Evolutionary conservation across 106 monocot genomes (phyloP).

Genomic region (Dioscorea zingiberensis): DNA sequence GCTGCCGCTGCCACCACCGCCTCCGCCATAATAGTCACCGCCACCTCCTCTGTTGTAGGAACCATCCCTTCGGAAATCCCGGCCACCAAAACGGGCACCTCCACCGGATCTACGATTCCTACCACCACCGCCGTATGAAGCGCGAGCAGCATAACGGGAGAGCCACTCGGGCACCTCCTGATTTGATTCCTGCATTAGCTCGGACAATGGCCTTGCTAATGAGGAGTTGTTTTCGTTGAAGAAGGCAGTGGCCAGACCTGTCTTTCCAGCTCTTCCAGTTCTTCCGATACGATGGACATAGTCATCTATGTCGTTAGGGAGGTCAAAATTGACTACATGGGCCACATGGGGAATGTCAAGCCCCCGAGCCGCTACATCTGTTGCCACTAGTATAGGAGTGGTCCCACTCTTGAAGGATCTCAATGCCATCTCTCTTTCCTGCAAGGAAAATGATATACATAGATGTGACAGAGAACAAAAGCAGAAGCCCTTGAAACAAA

Average conservation of each 20-base stretch:
- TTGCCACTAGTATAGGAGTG: conserved; percentile 81
- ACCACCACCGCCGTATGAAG: conserved; percentile 45
- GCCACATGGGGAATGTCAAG: conserved; percentile 90
- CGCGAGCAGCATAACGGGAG: conserved; percentile 36
- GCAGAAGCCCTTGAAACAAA: too few species aligned
- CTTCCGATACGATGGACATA: conserved; percentile 90
- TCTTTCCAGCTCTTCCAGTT: conserved; percentile 81
- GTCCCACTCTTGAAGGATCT: conserved; percentile 78
- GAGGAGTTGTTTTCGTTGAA: conserved; percentile 65
- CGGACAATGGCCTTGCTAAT: conserved; percentile 51
- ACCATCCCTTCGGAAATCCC: conserved; percentile 59
- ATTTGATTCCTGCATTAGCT: conserved; percentile 78
- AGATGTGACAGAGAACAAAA: too few species aligned
- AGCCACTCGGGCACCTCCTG: conserved; percentile 86
- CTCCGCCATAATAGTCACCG: conserved; percentile 13
- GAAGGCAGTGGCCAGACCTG: conserved; percentile 82
- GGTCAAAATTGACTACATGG: conserved; percentile 85
- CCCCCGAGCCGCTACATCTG: conserved; percentile 88
- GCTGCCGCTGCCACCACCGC: conserved; percentile 12
- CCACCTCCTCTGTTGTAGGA: conserved; percentile 14
- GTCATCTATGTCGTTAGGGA: conserved; percentile 87
- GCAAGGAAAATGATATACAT: background rate
- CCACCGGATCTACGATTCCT: conserved; percentile 38
- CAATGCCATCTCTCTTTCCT: conserved; percentile 76
- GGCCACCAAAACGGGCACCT: conserved; percentile 61